Evolutionary conservation across 805 yeast species (phyloP).

Genomic region (Lachancea nothofagi): DNA sequence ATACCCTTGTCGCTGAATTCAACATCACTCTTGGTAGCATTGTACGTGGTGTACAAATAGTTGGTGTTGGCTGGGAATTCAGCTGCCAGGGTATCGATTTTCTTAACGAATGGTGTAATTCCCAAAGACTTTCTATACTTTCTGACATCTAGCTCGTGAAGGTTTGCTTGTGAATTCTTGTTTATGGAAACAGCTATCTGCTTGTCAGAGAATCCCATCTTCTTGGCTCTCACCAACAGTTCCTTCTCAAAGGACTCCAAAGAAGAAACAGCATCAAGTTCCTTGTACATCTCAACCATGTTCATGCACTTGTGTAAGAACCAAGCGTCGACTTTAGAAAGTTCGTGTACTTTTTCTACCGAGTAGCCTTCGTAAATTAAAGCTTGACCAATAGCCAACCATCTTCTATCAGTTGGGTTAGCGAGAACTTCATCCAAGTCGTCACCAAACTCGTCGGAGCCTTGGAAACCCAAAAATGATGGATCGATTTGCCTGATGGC

Average conservation of each 20-base stretch:
- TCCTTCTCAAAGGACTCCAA: slow-evolving; percentile 60
- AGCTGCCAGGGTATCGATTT: slow-evolving; percentile 95
- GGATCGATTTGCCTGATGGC: slow-evolving; percentile 96
- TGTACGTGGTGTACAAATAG: slow-evolving; percentile 92
- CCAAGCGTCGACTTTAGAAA: slow-evolving; percentile 94
- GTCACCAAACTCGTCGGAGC: slow-evolving; percentile 64
- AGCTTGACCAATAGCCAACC: slow-evolving; percentile 98
- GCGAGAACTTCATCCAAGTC: slow-evolving; percentile 70
- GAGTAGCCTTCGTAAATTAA: slow-evolving; percentile 83
- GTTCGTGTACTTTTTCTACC: slow-evolving; percentile 87
- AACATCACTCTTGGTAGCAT: slow-evolving; percentile 81
- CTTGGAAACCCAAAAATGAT: slow-evolving; percentile 85
- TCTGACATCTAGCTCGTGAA: slow-evolving; percentile 74
- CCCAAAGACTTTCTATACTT: slow-evolving; percentile 72
- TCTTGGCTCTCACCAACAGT: slow-evolving; percentile 72
- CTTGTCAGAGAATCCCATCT: slow-evolving; percentile 90
- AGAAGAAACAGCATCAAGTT: slow-evolving; percentile 60
- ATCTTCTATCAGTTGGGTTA: slow-evolving; percentile 91
- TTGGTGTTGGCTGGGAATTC: slow-evolving; percentile 98
- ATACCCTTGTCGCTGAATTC: slow-evolving; percentile 85
- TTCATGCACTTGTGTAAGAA: slow-evolving; percentile 88
- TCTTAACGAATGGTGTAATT: slow-evolving; percentile 88
- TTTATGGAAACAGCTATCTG: slow-evolving; percentile 80
- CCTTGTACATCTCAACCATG: slow-evolving; percentile 83
- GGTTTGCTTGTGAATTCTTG: slow-evolving; percentile 30